phyloP scores from a whole-genome alignment of 768 basidiomycete species.

The Crepidotus variabilis region DNA sequence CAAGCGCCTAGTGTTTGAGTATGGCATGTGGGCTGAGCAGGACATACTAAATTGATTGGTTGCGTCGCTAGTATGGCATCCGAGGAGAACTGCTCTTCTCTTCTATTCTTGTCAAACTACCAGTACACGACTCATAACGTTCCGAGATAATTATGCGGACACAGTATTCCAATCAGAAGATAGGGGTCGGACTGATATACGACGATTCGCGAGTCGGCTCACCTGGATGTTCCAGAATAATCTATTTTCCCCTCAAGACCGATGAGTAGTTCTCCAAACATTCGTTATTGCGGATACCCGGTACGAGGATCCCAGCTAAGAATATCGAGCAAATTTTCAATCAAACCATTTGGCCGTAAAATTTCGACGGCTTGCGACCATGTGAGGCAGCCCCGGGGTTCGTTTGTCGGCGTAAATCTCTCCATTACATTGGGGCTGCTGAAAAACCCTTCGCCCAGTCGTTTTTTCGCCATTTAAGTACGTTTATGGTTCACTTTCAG shows the following conservation, averaged over 20 bases:
- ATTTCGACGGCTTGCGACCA: not conserved
- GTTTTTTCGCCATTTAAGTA: not conserved
- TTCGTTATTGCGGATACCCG: not conserved
- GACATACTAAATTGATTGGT: no score
- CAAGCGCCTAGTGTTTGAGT: no score
- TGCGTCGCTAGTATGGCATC: no score
- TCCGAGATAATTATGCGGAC: no score
- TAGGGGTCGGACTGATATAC: no score
- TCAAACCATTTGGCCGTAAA: not conserved
- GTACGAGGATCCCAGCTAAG: not conserved
- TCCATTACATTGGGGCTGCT: not conserved
- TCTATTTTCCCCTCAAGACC: not conserved
- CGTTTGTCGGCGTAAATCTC: not conserved
- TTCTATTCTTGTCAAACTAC: no score
- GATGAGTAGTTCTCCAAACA: not conserved
- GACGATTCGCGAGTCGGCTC: not conserved
- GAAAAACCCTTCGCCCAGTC: not conserved
- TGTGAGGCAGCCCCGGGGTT: not conserved
- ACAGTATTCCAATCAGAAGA: no score
- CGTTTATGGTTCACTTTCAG: not conserved
- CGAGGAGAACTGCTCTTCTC: no score
- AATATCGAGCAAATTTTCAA: not conserved
- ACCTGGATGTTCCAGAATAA: not conserved
- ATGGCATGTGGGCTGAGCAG: no score
- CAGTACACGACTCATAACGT: no score